Percentiles rank a stretch among this genome's conserved stretches.
Conservation (phyloP, 495 filamentous ascomycete genomes). For the Penicillium longicatenatum region DNA sequence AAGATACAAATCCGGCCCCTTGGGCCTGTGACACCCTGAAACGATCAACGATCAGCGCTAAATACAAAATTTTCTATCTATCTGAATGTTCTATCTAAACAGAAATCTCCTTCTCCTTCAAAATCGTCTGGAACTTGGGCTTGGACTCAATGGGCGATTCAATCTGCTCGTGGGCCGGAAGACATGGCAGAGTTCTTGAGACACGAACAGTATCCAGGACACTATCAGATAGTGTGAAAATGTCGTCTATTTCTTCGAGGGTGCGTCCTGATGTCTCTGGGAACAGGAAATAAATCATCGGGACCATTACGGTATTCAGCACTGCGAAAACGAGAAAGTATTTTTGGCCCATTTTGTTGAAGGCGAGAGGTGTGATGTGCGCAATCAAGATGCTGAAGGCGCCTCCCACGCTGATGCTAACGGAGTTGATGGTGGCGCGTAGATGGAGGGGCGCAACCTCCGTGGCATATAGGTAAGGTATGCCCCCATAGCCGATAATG, state of each 20-base stretch:
- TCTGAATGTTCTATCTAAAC: background rate
- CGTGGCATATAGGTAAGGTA: conserved; percentile 55
- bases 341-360: conserved; percentile 16
- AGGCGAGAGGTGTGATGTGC: conserved; percentile 26
- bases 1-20: background rate
- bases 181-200: conserved; percentile 10
- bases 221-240: conserved; percentile 31
- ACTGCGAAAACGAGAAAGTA: conserved; percentile 27
- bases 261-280: conserved; percentile 57
- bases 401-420: conserved; percentile 50
- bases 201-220: conserved; percentile 18
- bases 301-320: conserved; percentile 20
- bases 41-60: background rate
- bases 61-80: background rate
- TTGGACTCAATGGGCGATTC: background rate
- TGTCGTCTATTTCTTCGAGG: conserved; percentile 59
- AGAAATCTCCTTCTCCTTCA: conserved; percentile 1
- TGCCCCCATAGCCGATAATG: conserved; percentile 53
- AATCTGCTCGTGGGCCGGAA: background rate
- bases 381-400: conserved; percentile 29
- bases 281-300: conserved; percentile 40
- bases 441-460: conserved; percentile 53
- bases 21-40: background rate
- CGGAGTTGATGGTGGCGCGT: conserved; percentile 49
- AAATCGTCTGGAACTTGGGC: background rate